Evolutionary conservation across 306 rosid species (phyloP).

Genomic region (Prunus mira): DNA sequence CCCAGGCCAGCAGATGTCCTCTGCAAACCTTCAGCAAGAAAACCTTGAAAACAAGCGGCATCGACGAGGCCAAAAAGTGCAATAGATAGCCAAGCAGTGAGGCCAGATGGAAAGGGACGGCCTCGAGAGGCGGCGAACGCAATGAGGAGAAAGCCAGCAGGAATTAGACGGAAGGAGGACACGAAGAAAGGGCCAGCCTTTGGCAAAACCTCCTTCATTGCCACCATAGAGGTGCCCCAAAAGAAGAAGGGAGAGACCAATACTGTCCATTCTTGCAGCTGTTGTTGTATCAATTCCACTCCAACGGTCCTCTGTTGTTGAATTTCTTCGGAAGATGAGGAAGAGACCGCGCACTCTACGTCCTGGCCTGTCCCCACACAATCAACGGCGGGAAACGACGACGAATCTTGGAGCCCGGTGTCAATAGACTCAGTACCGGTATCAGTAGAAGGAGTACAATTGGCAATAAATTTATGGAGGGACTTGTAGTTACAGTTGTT

Average conservation of each 20-base stretch:
- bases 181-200: conserved; percentile 80
- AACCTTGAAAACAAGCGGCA: conserved; percentile 95
- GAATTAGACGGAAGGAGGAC: conserved; percentile 77
- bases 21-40: conserved; percentile 82
- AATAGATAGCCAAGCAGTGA: conserved; percentile 82
- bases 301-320: background rate
- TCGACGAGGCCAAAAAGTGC: conserved; percentile 73
- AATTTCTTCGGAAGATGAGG: background rate
- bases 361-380: conserved; percentile 71
- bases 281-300: background rate
- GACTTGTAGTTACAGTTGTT: background rate
- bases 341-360: conserved; percentile 48
- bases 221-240: conserved; percentile 99
- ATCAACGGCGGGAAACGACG: conserved; percentile 28
- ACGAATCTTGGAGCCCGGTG: conserved; percentile 26
- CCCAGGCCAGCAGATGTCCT: conserved; percentile 95
- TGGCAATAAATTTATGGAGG: background rate
- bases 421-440: conserved; percentile 10
- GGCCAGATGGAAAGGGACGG: conserved; percentile 67
- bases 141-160: conserved; percentile 82
- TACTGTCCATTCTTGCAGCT: conserved; percentile 62
- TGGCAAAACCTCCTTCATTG: conserved; percentile 90
- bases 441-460: conserved; percentile 16
- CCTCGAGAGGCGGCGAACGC: conserved; percentile 73
- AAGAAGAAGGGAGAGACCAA: conserved; percentile 93